Evolutionary conservation across 345 rosid genomes (phyloP).

Genomic region (Gossypium bickii): DNA sequence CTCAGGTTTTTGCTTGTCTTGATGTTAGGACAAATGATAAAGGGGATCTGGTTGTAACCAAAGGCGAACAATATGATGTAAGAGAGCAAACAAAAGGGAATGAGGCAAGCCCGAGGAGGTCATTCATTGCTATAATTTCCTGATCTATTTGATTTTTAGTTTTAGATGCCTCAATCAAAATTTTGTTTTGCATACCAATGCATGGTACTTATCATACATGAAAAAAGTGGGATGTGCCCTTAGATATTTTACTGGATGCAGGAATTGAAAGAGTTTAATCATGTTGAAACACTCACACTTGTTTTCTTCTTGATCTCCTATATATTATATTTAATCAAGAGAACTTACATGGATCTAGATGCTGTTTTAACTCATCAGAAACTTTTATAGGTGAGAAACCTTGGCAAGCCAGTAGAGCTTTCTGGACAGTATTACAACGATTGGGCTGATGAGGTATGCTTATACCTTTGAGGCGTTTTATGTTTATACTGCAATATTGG

Average conservation of each 20-base stretch:
- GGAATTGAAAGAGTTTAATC: not conserved
- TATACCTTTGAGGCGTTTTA: not conserved
- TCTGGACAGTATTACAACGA: constrained; percentile 82
- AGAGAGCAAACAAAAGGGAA: constrained; percentile 76
- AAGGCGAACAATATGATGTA: constrained; percentile 94
- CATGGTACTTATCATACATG: not conserved
- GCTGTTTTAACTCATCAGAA: not conserved
- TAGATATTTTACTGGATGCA: not conserved
- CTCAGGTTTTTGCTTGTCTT: constrained; percentile 91
- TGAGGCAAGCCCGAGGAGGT: constrained; percentile 46
- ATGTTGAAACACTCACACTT: not conserved
- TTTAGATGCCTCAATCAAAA: not conserved
- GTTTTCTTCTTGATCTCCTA: constrained; percentile 4
- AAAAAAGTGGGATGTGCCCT: not conserved
- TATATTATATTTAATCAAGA: not conserved
- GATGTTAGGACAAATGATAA: constrained; percentile 85
- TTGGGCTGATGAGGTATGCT: constrained; percentile 92
- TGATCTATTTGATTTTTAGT: not conserved
- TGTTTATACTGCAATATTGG: not conserved
- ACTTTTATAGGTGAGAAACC: constrained; percentile 78
- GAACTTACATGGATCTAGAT: not conserved
- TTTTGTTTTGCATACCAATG: not conserved
- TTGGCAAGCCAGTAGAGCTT: constrained; percentile 95
- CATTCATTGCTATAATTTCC: not conserved
- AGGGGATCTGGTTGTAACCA: constrained; percentile 96